Base-by-base conservation (phyloP, 176 grass and related monocot species). In the Triticum monococcum region DNA sequence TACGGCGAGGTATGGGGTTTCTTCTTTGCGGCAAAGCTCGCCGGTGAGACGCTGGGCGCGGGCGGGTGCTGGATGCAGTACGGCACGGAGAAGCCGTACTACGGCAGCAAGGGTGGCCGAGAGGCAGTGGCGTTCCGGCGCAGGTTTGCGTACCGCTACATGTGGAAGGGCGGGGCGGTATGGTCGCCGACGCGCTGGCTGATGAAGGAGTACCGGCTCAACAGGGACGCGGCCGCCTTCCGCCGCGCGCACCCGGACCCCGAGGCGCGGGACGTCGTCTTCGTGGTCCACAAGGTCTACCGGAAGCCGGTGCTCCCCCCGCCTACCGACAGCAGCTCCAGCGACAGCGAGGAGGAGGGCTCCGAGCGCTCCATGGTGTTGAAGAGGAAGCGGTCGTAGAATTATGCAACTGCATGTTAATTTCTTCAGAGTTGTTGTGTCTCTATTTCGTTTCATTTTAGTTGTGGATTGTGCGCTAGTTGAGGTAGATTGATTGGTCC, bases 161-260 rank as follows among this genome's bases (percentile, higher is more conserved):
- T 43, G 16, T 25, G 57, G 79, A 5, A 50, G 23, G 57, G 77
- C 57, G 35, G 59, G 35, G n/a, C 3, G 35, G 59, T 16, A 1
- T 20, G 43, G 26, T 12, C 24, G 43, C 79, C 26, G 5, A 82
- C 64, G 26, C 17, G 26, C 26, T 82, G 64, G 79, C 40, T 12
- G 43, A 69, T 81, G 64, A 35, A 81, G 64, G 79, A 81, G 62
- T 81, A 67, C 79, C 59, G n/a, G 26, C 64, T 81, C 62, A 65
- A 81, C 62, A 52, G 45, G 79, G 40, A 32, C 41, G 38, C 63
- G 26, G 5, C 63, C 2, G 41, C 63, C 64, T 81, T 68, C 78
- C 37, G 37, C 60, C 41, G 13, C 60, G 23, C 12, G 35, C 56
- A 41, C 9, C 8, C 16, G 5, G 24, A 81, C 28, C 79, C 41